A percentile compares a stretch with the other conserved stretches of the same genome.
These are phyloP conservation scores for Ceratocystiopsis minuta DNA, from an alignment of 2,329 filamentous ascomycete species.

Conservation along the genomic window DNA sequence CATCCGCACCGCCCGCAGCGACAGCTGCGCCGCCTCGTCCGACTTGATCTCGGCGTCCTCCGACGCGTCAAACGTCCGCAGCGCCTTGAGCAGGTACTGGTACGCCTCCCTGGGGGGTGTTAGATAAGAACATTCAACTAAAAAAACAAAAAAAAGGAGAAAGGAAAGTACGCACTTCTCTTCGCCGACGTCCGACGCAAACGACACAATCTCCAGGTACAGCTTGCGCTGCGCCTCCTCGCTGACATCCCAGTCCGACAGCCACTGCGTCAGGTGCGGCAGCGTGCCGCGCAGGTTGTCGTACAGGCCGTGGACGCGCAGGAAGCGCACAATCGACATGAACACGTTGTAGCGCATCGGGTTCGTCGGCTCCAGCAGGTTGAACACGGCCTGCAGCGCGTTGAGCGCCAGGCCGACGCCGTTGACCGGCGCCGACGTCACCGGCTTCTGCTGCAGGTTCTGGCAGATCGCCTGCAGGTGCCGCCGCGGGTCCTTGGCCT, in stretches of 20 bases:
- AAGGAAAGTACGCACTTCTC: conserved; percentile 38
- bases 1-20: conserved; percentile 36
- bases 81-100: conserved; percentile 45
- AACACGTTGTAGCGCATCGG: conserved; percentile 81
- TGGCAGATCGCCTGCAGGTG: conserved; percentile 77
- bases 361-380: conserved; percentile 62
- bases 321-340: conserved; percentile 68
- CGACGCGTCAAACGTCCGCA: conserved; percentile 40
- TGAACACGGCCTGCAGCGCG: conserved; percentile 90
- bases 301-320: conserved; percentile 58
- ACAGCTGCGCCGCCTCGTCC: conserved; percentile 41
- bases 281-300: conserved; percentile 72
- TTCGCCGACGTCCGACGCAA: conserved; percentile 62
- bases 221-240: conserved; percentile 71
- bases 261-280: conserved; percentile 66
- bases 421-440: conserved; percentile 71
- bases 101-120: conserved; percentile 34
- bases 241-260: conserved; percentile 65
- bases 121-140: neutral
- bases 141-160: conserved; percentile 1
- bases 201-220: conserved; percentile 65
- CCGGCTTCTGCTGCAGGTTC: conserved; percentile 69
- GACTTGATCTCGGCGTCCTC: conserved; percentile 37
- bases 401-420: conserved; percentile 74
- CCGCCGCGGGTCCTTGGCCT: conserved; percentile 69